Conservation (phyloP, 2,329 filamentous ascomycete species). For the Pseudovirgaria hyperparasitica region DNA sequence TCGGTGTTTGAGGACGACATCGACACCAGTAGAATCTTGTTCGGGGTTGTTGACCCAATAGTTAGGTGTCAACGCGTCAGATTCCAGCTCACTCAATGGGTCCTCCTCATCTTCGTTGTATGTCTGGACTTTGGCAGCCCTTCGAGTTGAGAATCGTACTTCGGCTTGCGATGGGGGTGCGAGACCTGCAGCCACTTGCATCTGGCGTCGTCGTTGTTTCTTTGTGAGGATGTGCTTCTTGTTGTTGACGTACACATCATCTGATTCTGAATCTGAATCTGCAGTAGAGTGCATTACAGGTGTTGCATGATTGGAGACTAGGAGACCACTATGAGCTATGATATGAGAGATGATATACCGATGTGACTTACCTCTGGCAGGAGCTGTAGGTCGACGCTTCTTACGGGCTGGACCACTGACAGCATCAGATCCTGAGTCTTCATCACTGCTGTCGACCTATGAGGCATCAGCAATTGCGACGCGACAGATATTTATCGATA, state of each 20-base stretch:
- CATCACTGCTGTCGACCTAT: conserved; percentile 48
- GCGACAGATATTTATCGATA: conserved; percentile 9
- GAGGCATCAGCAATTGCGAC: conserved; percentile 9
- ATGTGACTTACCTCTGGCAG: conserved; percentile 44
- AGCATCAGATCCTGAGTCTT: conserved; percentile 64
- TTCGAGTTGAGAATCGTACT: conserved; percentile 82
- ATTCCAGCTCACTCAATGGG: conserved; percentile 43
- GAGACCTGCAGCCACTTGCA: conserved; percentile 47
- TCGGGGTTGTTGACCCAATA: conserved; percentile 60
- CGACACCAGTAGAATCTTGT: conserved; percentile 74
- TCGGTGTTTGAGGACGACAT: conserved; percentile 80
- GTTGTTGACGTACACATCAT: conserved; percentile 63
- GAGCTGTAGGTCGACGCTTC: conserved; percentile 54
- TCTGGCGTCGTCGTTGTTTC: conserved; percentile 61
- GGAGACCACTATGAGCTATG: conserved; percentile 29
- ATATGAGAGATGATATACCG: conserved; percentile 3
- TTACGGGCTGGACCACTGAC: conserved; percentile 48
- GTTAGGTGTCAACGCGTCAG: conserved; percentile 52
- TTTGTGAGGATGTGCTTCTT: conserved; percentile 55
- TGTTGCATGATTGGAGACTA: conserved; percentile 38
- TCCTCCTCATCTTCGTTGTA: conserved; percentile 56
- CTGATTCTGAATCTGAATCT: conserved; percentile 51
- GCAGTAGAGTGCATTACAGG: conserved; percentile 43
- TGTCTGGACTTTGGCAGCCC: conserved; percentile 60
- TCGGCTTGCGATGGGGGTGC: conserved; percentile 57